Conservation (phyloP, 2,329 filamentous ascomycete species). For the Blastomyces percursus region DNA sequence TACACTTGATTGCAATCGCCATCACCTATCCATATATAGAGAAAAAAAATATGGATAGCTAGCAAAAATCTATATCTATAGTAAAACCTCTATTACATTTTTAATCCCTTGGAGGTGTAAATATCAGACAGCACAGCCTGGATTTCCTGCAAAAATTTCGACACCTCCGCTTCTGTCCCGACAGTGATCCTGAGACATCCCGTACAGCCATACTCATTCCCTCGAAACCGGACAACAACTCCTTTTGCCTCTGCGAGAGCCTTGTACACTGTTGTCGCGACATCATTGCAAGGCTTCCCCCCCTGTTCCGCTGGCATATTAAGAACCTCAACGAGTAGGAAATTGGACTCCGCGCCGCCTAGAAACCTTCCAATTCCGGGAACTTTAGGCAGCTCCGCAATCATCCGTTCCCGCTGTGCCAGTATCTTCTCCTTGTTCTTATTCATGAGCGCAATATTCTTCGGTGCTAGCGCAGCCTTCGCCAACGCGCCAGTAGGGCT, state of each 20-base stretch:
- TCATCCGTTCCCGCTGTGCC: slow-evolving; percentile 62
- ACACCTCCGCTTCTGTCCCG: slow-evolving; percentile 78
- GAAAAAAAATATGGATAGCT: background rate
- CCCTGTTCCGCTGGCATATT: slow-evolving; percentile 44
- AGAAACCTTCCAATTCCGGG: slow-evolving; percentile 68
- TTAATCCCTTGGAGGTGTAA: slow-evolving; percentile 21
- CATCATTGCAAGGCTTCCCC: slow-evolving; percentile 66
- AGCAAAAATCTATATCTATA: background rate
- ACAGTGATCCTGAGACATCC: slow-evolving; percentile 88
- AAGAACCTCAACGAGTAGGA: slow-evolving; percentile 80
- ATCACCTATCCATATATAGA: background rate
- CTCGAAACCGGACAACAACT: slow-evolving; percentile 86
- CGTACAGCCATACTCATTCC: slow-evolving; percentile 79
- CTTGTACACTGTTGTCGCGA: slow-evolving; percentile 72
- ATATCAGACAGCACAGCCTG: slow-evolving; percentile 41
- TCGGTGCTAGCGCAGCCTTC: slow-evolving; percentile 54
- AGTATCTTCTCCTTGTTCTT: slow-evolving; percentile 59
- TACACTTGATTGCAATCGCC: background rate
- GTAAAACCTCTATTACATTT: background rate
- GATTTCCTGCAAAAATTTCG: slow-evolving; percentile 62
- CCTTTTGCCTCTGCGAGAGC: slow-evolving; percentile 71
- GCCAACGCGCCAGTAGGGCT: slow-evolving; percentile 78
- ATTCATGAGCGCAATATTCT: slow-evolving; percentile 63
- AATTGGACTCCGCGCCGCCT: slow-evolving; percentile 76
- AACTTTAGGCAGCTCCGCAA: slow-evolving; percentile 61